Conservation (phyloP, 768 basidiomycete species). For the Lentinula edodes region DNA sequence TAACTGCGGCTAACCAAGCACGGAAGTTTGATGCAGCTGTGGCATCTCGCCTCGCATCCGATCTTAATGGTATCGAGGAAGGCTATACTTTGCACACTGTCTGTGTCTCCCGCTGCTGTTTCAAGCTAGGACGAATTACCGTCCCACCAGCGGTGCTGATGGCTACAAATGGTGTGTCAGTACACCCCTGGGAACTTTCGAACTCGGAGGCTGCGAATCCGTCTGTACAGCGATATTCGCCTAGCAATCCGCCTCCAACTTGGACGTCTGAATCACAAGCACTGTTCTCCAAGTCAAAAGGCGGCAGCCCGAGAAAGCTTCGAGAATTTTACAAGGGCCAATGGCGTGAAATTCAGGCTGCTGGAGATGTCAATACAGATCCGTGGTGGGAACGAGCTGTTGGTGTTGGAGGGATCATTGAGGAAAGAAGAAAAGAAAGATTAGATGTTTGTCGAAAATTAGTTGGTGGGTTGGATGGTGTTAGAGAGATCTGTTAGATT, state of each 20-base stretch:
- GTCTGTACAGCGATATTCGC: slow-evolving; percentile 25
- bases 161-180: slow-evolving; percentile 53
- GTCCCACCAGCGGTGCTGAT: slow-evolving; percentile 63
- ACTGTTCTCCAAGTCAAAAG: slow-evolving; percentile 24
- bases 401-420: slow-evolving; percentile 33
- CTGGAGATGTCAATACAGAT: neutral
- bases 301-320: slow-evolving; percentile 28
- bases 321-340: slow-evolving; percentile 42
- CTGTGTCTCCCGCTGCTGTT: slow-evolving; percentile 57
- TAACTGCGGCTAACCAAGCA: slow-evolving; percentile 38
- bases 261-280: slow-evolving; percentile 38
- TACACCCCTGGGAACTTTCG: slow-evolving; percentile 12
- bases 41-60: slow-evolving; percentile 9
- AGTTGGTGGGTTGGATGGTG: slow-evolving; percentile 29
- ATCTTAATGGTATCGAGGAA: slow-evolving; percentile 32
- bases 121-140: slow-evolving; percentile 68
- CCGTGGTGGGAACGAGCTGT: slow-evolving; percentile 66
- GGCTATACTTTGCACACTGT: slow-evolving; percentile 48
- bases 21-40: neutral
- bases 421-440: slow-evolving; percentile 30
- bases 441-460: slow-evolving; percentile 28
- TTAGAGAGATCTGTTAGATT: slow-evolving; percentile 6
- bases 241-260: slow-evolving; percentile 40
- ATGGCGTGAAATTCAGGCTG: slow-evolving; percentile 56
- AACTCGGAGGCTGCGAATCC: slow-evolving; percentile 13